A percentile compares a stretch with the other conserved stretches of the same genome.
These are phyloP conservation scores for Biscogniauxia sp. DNA, from an alignment of 2,329 filamentous ascomycete species.

Conservation along the genomic window DNA sequence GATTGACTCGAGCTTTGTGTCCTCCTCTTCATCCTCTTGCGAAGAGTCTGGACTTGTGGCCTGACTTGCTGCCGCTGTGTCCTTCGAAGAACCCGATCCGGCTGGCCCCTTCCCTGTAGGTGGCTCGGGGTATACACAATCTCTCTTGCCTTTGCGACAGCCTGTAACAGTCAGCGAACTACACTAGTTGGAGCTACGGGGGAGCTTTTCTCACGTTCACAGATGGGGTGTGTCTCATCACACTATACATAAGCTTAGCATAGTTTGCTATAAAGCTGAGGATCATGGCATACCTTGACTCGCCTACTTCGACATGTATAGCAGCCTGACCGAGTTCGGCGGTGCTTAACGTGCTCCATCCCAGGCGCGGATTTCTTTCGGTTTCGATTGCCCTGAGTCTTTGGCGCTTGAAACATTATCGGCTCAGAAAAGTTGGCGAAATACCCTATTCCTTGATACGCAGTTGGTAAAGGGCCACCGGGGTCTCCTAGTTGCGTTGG, in stretches of 20 bases:
- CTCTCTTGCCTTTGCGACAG: constrained; percentile 86
- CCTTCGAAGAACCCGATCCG: constrained; percentile 36
- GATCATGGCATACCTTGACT: constrained; percentile 63
- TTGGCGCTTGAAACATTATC: constrained; percentile 46
- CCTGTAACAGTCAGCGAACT: constrained; percentile 48
- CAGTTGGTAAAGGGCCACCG: constrained; percentile 36
- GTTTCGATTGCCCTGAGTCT: constrained; percentile 42
- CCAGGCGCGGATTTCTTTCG: constrained; percentile 51
- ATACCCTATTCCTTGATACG: constrained; percentile 49
- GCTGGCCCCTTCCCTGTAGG: constrained; percentile 43
- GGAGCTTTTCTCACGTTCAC: constrained; percentile 61
- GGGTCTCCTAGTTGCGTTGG: constrained; percentile 30
- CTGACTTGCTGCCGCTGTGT: constrained; percentile 36
- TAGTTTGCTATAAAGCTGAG: constrained; percentile 6
- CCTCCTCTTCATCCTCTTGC: constrained; percentile 50
- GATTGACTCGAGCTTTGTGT: constrained; percentile 50
- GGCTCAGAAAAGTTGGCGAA: constrained; percentile 51
- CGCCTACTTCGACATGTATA: constrained; percentile 85
- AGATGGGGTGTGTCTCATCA: constrained; percentile 83
- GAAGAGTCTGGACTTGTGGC: constrained; percentile 53
- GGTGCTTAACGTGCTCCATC: constrained; percentile 81
- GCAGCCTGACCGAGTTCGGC: constrained; percentile 89
- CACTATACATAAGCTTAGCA: constrained; percentile 58
- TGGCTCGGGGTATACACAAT: constrained; percentile 84
- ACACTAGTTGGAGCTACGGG: constrained; percentile 5